Evolutionary conservation across 1,284 basidiomycete genomes (phyloP).

Genomic region (Exobasidium rhododendri): DNA sequence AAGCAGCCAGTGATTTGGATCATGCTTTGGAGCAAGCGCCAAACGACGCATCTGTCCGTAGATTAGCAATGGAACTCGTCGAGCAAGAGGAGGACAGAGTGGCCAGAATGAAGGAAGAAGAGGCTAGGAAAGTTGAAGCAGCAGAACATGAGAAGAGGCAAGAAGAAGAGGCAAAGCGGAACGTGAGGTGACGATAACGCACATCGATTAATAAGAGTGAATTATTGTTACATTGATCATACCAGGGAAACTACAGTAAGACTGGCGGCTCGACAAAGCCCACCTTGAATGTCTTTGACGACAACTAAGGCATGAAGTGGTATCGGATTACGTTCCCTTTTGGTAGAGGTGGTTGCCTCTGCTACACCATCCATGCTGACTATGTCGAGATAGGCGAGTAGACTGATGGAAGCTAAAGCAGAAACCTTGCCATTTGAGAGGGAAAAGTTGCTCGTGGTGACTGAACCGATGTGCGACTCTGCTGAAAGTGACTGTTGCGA

Average conservation of each 20-base stretch:
- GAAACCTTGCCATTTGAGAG: conserved; percentile 16
- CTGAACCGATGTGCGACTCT: conserved; percentile 7
- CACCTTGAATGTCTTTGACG: background rate
- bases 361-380: conserved; percentile 7
- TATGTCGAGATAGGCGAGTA: conserved; percentile 24
- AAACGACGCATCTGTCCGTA: background rate
- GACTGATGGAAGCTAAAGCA: conserved; percentile 23
- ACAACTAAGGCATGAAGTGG: conserved; percentile 5
- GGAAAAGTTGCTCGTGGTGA: conserved; percentile 13
- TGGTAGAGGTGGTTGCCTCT: background rate
- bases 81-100: conserved; percentile 7
- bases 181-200: background rate
- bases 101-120: conserved; percentile 6
- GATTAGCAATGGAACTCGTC: conserved; percentile 7
- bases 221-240: background rate
- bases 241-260: background rate
- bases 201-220: background rate
- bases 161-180: background rate
- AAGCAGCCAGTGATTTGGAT: conserved; percentile 30
- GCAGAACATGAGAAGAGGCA: background rate
- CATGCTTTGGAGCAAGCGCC: conserved; percentile 20
- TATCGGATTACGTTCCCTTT: background rate
- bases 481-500: no score
- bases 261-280: conserved; percentile 2
- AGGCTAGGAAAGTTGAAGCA: conserved; percentile 6